A percentile compares a stretch with the other conserved stretches of the same genome.
Evolutionary conservation across 1,284 basidiomycete genomes (phyloP).

Genomic region (Trametes polyzona): DNA sequence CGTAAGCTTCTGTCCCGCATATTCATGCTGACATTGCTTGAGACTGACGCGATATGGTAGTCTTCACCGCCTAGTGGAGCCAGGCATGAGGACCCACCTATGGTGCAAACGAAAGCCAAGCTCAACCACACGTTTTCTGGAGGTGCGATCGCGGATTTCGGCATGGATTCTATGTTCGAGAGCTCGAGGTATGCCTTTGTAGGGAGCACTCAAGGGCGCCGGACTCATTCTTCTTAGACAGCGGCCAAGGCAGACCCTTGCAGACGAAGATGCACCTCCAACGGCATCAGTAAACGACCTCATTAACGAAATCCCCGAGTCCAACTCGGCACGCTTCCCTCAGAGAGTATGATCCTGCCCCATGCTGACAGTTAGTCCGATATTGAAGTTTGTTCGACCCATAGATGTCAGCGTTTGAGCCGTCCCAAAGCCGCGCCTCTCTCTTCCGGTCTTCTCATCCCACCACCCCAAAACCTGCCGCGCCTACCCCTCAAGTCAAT

Average conservation of each 20-base stretch:
- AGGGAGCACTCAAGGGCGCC: fast-evolving
- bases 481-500: constrained; percentile 33
- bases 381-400: too few relatives aligned
- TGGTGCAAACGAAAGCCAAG: constrained; percentile 77
- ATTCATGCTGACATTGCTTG: neutral
- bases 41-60: constrained; percentile 36
- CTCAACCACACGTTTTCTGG: constrained; percentile 69
- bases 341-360: constrained; percentile 53
- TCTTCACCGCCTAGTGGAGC: constrained; percentile 58
- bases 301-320: constrained; percentile 57
- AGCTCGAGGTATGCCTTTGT: constrained; percentile 51
- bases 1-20: constrained; percentile 39
- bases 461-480: constrained; percentile 35
- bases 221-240: constrained; percentile 15
- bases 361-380: too few relatives aligned
- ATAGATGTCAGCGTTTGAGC: constrained; percentile 41
- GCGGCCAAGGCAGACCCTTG: constrained; percentile 60
- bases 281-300: constrained; percentile 72
- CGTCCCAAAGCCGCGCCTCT: constrained; percentile 29
- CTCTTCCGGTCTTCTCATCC: constrained; percentile 32
- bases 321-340: constrained; percentile 44
- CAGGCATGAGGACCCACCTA: constrained; percentile 67
- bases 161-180: constrained; percentile 81
- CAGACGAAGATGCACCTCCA: constrained; percentile 77
- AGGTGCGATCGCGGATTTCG: constrained; percentile 66